Evolutionary conservation across 306 rosid genomes (phyloP).

Genomic region (Rubus parviflorus): DNA sequence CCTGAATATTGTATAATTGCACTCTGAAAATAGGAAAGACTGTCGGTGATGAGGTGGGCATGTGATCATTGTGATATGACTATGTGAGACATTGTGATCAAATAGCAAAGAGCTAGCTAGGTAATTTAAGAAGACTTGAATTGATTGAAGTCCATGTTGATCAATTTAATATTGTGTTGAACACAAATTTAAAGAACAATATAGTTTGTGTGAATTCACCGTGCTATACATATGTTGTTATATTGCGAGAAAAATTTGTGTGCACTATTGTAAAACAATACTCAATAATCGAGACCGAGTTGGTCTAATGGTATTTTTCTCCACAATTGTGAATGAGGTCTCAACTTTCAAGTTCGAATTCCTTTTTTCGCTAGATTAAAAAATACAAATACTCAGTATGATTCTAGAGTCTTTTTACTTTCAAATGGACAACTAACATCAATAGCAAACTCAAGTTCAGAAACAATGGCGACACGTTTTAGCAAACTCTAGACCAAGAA

Average conservation of each 20-base stretch:
- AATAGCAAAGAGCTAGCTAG: not conserved
- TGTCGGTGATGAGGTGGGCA: not conserved
- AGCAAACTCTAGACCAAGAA: too few species aligned
- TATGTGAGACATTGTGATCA: not conserved
- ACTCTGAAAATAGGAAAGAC: not conserved
- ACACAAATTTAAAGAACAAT: not conserved
- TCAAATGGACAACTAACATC: too few species aligned
- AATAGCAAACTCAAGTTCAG: too few species aligned
- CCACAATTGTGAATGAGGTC: too few species aligned
- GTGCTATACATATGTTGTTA: not conserved
- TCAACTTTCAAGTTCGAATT: too few species aligned
- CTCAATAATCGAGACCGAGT: too few species aligned
- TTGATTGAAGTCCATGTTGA: not conserved
- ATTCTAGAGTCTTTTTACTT: not conserved
- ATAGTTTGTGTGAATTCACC: not conserved
- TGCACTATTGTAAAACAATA: too few species aligned
- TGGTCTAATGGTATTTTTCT: too few species aligned
- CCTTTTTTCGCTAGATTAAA: too few species aligned
- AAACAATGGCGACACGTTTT: too few species aligned
- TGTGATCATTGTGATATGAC: not conserved
- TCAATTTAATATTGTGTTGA: not conserved
- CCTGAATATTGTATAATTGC: not conserved
- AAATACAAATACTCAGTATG: too few species aligned
- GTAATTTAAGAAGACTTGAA: not conserved
- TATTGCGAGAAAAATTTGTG: not conserved